Evolutionary conservation across 1,284 basidiomycete species (phyloP), one percentile per base, ranked within the genome.

Genomic region (Trichosporon asahii): DNA sequence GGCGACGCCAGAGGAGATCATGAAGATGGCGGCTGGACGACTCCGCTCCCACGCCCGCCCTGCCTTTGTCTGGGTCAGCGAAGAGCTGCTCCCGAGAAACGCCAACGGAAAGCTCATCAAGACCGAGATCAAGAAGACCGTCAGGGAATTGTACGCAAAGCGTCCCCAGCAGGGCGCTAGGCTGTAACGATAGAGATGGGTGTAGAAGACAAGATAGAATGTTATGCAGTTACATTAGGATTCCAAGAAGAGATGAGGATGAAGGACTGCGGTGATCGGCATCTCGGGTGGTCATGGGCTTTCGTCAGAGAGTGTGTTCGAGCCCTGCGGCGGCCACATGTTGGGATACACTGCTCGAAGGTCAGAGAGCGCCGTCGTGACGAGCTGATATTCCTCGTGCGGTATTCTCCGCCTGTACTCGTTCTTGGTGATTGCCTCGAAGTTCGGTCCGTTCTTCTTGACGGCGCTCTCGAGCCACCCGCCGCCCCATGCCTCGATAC

Each of bases 121-220:
- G 35, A 49, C 66, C 23, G 68, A 73, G 37, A 68, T 71, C 65
- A 73, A 70, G 68, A 55, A 73, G 49, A 65, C 72, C 5, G 69
- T 79, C 3, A 61, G 70, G 2, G 66, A 66, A 11, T 29, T 61
- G 55, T 72, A 61, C 31, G 44, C 57, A 14, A 53, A 69, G 33
- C 73, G 72, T 35, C 78, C 76, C 77, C 73, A 78, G 65, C 46
- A 29, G 29, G 66, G 53, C 29, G 63, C 70, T 21, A 71, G 66
- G 72, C 64, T 73, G n/a, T 73, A 53, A 73, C 66, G 9, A 25
- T 40, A 44, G 63, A 18, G 25, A 40, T 1, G 14, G 55, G 5
- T 11, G 57, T 31, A 61, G 57, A 61, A 31, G 55, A 15, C 29
- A 60, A 60, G 55, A 61, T 61, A n/a, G 27, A 61, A 61, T 29